phyloP scores from a whole-genome alignment of 75 land plant species.

The Picea glauca region DNA sequence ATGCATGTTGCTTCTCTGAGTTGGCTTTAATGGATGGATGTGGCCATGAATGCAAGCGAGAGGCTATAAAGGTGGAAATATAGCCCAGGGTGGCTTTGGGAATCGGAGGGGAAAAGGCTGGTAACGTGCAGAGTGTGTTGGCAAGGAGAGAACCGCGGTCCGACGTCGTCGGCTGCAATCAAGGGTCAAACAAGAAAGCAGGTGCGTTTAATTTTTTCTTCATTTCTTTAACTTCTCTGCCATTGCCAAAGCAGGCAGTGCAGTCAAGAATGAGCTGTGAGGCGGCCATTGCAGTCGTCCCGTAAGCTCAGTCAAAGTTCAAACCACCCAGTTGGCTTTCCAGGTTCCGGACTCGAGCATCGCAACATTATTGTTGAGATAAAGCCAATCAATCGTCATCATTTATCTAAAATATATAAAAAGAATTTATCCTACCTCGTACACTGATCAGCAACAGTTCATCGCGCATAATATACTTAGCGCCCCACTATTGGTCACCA shows the following conservation, averaged over 20 bases:
- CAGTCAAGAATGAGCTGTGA: background rate
- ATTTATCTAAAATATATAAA: background rate
- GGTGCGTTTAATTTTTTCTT: background rate
- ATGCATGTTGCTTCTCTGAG: no score
- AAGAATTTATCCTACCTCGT: background rate
- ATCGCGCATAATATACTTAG: background rate
- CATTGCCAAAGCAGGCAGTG: background rate
- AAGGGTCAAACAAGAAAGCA: conserved; percentile 6
- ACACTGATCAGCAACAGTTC: conserved; percentile 9
- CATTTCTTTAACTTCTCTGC: background rate
- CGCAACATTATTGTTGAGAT: background rate
- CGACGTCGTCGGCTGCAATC: conserved; percentile 11
- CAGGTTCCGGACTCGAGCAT: background rate
- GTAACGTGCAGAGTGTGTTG: conserved; percentile 3
- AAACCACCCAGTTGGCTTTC: background rate
- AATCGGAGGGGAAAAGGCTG: background rate
- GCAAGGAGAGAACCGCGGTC: conserved; percentile 1
- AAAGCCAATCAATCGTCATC: background rate
- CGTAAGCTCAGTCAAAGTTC: background rate
- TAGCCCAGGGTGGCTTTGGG: background rate
- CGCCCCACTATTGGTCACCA: background rate
- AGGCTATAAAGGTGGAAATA: background rate
- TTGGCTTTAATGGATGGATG: no score
- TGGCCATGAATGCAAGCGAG: background rate
- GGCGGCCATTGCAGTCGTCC: background rate